Percentiles rank a stretch among this genome's conserved stretches.
Evolutionary conservation across 2,329 filamentous ascomycete species (phyloP).

Genomic region (Alternaria novae-zelandiae): DNA sequence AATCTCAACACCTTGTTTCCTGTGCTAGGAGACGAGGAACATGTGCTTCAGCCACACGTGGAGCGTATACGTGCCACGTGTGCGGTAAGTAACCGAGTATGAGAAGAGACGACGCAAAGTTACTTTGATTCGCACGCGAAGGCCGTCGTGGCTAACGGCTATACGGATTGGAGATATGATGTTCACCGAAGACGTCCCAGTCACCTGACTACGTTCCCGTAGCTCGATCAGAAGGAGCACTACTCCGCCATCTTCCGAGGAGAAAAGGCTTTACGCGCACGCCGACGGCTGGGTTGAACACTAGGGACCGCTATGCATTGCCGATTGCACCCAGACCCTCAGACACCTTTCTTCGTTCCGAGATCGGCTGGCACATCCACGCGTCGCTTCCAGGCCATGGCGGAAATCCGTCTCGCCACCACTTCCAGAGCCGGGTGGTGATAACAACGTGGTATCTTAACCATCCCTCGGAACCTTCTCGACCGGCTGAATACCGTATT

Average conservation of each 20-base stretch:
- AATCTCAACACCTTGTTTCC: slow-evolving; percentile 9
- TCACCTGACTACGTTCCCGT: neutral
- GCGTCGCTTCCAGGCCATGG: neutral
- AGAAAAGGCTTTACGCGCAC: neutral
- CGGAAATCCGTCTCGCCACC: neutral
- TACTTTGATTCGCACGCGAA: neutral
- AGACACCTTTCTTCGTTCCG: neutral
- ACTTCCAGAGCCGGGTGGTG: neutral
- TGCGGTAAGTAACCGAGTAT: neutral
- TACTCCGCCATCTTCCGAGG: neutral
- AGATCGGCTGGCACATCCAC: neutral
- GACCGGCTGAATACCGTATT: slow-evolving; percentile 14
- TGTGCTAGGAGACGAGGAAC: neutral
- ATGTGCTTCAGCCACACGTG: neutral
- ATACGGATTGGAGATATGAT: neutral
- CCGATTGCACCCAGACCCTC: neutral
- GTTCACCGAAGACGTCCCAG: neutral
- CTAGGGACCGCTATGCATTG: neutral
- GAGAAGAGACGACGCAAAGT: neutral
- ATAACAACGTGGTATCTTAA: neutral
- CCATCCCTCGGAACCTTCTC: neutral
- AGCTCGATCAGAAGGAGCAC: neutral
- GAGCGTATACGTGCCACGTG: slow-evolving; percentile 4
- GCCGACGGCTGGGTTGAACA: neutral
- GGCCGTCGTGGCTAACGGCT: neutral